Base-by-base conservation (phyloP, 129 eudicot genomes). In the Logfia minima region DNA sequence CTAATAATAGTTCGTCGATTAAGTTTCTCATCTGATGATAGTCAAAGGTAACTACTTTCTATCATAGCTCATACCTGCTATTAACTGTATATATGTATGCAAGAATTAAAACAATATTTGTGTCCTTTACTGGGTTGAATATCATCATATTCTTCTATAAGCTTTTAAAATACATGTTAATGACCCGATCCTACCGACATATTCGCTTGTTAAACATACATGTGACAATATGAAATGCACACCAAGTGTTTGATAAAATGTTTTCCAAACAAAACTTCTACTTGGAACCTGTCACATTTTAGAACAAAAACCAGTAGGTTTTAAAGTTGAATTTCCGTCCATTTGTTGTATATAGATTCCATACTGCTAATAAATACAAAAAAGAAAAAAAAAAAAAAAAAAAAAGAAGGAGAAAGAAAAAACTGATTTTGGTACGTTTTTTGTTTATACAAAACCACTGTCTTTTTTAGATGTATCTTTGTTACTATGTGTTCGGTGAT, bases 211-310 rank as follows among this genome's bases (percentile, higher is more conserved):
- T 13, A 13, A 8, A 3, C 3, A 48, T 48, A 48, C 51, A 43
- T 43, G 51, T 43, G 13, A 43, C 16, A 2, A 4, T 61, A 8
- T 24, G 67, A 19, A 2, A 24, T 63, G 68, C 68, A 63, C 68
- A 63, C 68, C 6, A 63, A 8, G 35, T 63, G 68, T 63, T 63
- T 14, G 68, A 63, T 63, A 63, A 63, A 26, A 63, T 23, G 39
- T 28, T 2, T 63, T 26, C 5, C 4, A 13, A 21, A 17, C 55
- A 48, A 3, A 7, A 19, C 28, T 59, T 59, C 13, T 23, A 59
- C 65, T 59, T 59, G 13, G 2, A 19, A 59, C 65, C 16, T 61
- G 5, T 23, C 66, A 61, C 28, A 4, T 23, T 4, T 61, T 19
- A 61, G 66, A 60, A 60, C 29, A 26, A 60, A 4, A 21, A 60